Conservation (phyloP, 768 basidiomycete species). For the Tubosaeta sp. region DNA sequence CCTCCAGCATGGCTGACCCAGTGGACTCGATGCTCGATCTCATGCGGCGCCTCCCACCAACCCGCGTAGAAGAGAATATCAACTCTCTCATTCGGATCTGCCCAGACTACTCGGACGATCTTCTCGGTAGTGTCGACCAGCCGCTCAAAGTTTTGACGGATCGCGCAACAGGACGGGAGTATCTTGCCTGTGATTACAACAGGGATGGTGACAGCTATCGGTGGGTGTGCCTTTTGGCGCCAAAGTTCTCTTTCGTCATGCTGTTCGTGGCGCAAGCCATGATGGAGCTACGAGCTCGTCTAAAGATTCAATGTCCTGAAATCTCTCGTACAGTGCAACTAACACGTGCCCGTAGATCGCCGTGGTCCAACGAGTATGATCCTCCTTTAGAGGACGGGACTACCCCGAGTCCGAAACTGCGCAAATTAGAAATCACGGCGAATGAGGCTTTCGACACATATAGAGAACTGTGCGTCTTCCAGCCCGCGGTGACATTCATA, state of each 20-base stretch:
- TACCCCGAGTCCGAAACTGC: conserved; percentile 73
- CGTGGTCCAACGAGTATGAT: conserved; percentile 97
- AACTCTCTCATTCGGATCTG: conserved; percentile 73
- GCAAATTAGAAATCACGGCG: conserved; percentile 87
- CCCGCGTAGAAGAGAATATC: conserved; percentile 83
- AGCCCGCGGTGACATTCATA: not conserved
- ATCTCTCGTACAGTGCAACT: conserved; percentile 5
- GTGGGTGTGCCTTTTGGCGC: conserved; percentile 31
- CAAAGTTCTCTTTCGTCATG: not conserved
- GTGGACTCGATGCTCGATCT: conserved; percentile 94
- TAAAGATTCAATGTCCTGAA: too few species aligned
- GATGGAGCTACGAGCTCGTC: too few species aligned
- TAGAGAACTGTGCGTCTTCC: conserved; percentile 72
- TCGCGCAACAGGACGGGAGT: conserved; percentile 78
- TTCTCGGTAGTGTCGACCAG: conserved; percentile 92
- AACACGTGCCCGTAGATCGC: conserved; percentile 59
- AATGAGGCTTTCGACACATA: conserved; percentile 98
- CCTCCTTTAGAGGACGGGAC: conserved; percentile 89
- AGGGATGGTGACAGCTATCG: conserved; percentile 88
- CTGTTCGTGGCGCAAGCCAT: too few species aligned
- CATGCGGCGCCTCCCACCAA: conserved; percentile 93
- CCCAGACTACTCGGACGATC: conserved; percentile 93
- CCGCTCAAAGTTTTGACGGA: conserved; percentile 82
- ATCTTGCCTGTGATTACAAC: conserved; percentile 92
- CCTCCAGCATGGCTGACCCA: conserved; percentile 58